These are phyloP conservation scores for Evansstolkia leycettana DNA, from an alignment of 495 filamentous ascomycete species.

Conservation along the genomic window DNA sequence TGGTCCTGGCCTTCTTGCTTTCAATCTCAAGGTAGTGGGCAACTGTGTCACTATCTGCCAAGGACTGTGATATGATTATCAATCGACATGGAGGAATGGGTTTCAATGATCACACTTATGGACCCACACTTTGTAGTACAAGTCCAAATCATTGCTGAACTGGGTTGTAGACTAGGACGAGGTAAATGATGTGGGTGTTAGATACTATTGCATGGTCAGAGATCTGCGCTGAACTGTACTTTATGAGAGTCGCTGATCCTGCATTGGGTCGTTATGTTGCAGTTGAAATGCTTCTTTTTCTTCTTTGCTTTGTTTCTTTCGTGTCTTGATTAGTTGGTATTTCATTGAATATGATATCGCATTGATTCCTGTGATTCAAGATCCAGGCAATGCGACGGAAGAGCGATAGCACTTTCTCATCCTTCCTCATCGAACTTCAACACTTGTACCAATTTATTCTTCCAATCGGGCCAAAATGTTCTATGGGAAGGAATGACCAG, in stretches of 20 bases:
- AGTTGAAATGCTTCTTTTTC: conserved; percentile 9
- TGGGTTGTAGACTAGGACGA: neutral
- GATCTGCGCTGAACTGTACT: conserved; percentile 13
- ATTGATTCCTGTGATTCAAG: too few species aligned
- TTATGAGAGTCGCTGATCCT: conserved; percentile 15
- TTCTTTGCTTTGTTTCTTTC: conserved; percentile 3
- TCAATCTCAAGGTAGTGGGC: too few species aligned
- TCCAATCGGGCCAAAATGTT: too few species aligned
- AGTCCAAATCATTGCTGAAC: neutral
- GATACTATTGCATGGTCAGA: conserved; percentile 15
- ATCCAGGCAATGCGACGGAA: too few species aligned
- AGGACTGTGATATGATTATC: neutral
- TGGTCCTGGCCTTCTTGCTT: too few species aligned
- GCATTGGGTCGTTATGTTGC: conserved; percentile 5
- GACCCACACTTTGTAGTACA: neutral
- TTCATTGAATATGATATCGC: too few species aligned
- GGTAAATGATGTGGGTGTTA: conserved; percentile 4
- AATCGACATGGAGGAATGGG: neutral
- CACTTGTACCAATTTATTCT: too few species aligned
- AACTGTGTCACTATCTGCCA: neutral
- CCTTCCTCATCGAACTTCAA: too few species aligned
- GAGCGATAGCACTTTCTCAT: too few species aligned
- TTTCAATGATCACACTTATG: neutral
- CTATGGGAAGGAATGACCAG: too few species aligned
- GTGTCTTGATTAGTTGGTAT: neutral